Percentiles rank a stretch among this genome's conserved stretches.
phyloP scores from a whole-genome alignment of 2,329 filamentous ascomycete genomes.

The Furcasterigmium furcatum region DNA sequence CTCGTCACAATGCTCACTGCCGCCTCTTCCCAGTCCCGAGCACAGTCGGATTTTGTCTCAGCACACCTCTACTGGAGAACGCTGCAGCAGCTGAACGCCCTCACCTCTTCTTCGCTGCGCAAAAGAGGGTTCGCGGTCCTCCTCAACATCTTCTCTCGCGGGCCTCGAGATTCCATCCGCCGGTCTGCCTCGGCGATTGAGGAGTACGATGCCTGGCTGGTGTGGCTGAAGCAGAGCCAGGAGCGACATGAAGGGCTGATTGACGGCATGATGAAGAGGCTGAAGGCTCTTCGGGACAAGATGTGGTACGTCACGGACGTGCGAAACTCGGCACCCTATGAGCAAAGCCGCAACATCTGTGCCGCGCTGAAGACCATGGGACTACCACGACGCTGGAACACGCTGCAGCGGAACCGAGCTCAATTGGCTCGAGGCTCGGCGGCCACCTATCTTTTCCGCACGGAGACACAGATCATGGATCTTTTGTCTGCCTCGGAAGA shows the following conservation, averaged over 20 bases:
- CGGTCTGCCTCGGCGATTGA: constrained; percentile 70
- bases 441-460: constrained; percentile 70
- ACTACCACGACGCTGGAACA: constrained; percentile 53
- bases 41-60: constrained; percentile 77
- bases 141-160: constrained; percentile 70
- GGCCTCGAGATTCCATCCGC: constrained; percentile 66
- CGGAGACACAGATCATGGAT: constrained; percentile 82
- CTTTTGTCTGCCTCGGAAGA: constrained; percentile 78
- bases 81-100: constrained; percentile 65
- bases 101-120: constrained; percentile 58
- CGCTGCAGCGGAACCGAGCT: constrained; percentile 46
- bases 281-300: constrained; percentile 81
- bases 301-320: constrained; percentile 99
- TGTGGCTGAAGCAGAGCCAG: constrained; percentile 80
- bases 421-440: constrained; percentile 43
- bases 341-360: constrained; percentile 81
- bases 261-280: constrained; percentile 69
- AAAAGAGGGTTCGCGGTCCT: constrained; percentile 69
- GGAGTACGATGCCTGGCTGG: constrained; percentile 77
- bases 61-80: constrained; percentile 86
- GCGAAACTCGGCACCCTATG: constrained; percentile 82
- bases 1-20: constrained; percentile 72
- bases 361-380: constrained; percentile 90
- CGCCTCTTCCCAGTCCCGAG: constrained; percentile 72
- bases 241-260: constrained; percentile 73